These are phyloP conservation scores for Thermochaetoides thermophila DNA, from an alignment of 495 filamentous ascomycete genomes.

Conservation along the genomic window DNA sequence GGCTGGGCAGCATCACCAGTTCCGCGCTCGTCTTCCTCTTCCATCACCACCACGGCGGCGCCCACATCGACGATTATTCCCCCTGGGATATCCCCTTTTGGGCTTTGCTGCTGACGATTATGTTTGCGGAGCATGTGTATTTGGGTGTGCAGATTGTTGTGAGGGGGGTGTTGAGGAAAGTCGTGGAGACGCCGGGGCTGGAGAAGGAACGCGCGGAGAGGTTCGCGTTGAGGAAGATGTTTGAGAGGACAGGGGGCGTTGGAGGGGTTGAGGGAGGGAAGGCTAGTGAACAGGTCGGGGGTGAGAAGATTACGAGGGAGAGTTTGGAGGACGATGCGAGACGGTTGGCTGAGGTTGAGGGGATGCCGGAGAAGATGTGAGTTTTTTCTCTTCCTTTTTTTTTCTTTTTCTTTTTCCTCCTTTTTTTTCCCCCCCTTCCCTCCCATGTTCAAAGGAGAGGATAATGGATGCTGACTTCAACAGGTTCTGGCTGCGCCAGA, in stretches of 20 bases:
- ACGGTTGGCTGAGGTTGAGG: constrained; percentile 26
- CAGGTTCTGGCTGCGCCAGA: constrained; percentile 38
- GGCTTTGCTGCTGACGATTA: constrained; percentile 69
- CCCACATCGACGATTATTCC: constrained; percentile 34
- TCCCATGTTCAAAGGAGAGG: background rate
- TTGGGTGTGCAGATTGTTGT: constrained; percentile 57
- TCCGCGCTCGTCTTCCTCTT: constrained; percentile 83
- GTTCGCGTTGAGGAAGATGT: constrained; percentile 51
- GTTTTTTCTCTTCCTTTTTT: constrained; percentile 2
- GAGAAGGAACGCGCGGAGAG: constrained; percentile 60
- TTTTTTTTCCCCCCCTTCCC: background rate
- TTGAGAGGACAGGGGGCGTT: constrained; percentile 38
- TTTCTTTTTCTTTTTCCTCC: background rate
- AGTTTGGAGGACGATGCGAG: constrained; percentile 55
- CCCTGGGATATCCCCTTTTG: constrained; percentile 60
- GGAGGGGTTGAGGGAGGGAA: constrained; percentile 17
- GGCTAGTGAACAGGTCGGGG: constrained; percentile 29
- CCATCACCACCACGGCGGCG: constrained; percentile 41
- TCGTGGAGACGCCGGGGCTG: constrained; percentile 71
- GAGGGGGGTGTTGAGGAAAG: constrained; percentile 50
- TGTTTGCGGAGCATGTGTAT: constrained; percentile 80
- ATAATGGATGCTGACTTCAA: background rate
- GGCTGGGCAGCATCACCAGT: constrained; percentile 78
- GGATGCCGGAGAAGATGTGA: constrained; percentile 39
- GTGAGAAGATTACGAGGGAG: constrained; percentile 35